A percentile compares a stretch with the other conserved stretches of the same genome.
Conservation (phyloP, 371 early-diverging fungal species). For the Rhizomucor pusillus region DNA sequence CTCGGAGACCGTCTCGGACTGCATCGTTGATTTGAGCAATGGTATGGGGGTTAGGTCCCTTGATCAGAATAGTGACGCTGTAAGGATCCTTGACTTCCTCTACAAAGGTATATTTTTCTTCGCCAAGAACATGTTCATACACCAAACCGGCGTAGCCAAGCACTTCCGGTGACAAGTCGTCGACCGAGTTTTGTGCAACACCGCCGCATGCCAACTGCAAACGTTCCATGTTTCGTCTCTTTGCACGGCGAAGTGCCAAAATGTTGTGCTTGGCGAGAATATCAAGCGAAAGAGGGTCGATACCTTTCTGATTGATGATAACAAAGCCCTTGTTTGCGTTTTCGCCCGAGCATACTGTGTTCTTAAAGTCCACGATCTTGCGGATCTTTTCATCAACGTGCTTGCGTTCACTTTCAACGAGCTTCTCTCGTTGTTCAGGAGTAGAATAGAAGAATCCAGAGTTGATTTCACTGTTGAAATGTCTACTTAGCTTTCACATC, state of each 20-base stretch:
- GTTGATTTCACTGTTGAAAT: slow-evolving; percentile 96
- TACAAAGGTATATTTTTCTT: slow-evolving; percentile 99
- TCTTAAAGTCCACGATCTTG: slow-evolving; percentile 97
- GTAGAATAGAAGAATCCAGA: slow-evolving; percentile 99
- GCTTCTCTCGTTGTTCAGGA: slow-evolving; percentile 97
- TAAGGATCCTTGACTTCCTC: slow-evolving; percentile 95
- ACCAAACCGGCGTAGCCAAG: slow-evolving; percentile 96
- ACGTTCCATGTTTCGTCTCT: slow-evolving; percentile 99
- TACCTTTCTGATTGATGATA: slow-evolving; percentile 99
- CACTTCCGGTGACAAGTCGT: slow-evolving; percentile 85
- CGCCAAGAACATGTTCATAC: slow-evolving; percentile 97
- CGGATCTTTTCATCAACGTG: slow-evolving; percentile 94
- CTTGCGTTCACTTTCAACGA: slow-evolving; percentile 97
- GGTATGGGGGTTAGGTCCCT: slow-evolving; percentile 96
- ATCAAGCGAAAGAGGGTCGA: slow-evolving; percentile 98
- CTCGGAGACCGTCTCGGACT: slow-evolving; percentile 97
- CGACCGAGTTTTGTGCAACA: slow-evolving; percentile 95
- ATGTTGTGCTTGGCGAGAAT: slow-evolving; percentile 96
- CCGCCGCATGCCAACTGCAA: slow-evolving; percentile 98
- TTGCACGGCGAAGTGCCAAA: slow-evolving; percentile 98
- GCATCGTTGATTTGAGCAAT: slow-evolving; percentile 97
- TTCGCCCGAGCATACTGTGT: slow-evolving; percentile 80
- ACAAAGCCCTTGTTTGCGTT: slow-evolving; percentile 89
- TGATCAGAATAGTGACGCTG: slow-evolving; percentile 96
- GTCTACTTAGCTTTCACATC: too few species aligned